Base-by-base conservation (phyloP, 768 basidiomycete genomes). In the Amanita pallidorosea region DNA sequence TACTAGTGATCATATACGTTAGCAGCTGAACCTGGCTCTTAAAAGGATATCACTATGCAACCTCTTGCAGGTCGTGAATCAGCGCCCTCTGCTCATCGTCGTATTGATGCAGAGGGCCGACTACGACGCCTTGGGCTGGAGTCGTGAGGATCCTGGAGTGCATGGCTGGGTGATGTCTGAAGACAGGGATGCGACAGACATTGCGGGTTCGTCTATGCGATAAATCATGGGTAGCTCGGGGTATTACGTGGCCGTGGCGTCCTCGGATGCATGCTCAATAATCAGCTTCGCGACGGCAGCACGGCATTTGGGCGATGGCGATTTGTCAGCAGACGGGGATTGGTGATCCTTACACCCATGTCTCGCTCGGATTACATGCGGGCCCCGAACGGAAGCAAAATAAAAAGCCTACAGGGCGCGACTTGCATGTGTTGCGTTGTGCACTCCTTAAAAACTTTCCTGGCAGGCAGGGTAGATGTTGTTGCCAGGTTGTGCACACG, bases 51-150 rank as follows among this genome's bases (percentile, higher is more conserved):
- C 7, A 9, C 25, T 40, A 4, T 75, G 53, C 54, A 84, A n/a
- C 88, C 72, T 85, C 71, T 51, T 73, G 71, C 18, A 92, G 68
- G 11, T 72, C 72, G 38, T 77, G 66, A 49, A 89, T 77, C 65
- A 81, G 73, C 2, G 67, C 65, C 13, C 67, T 57, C 62, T 92
- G 87, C 52, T 76, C 78, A 4, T 77, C 74, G 6, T 81, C 72
- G 63, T 91, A 89, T 3, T 70, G 64, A 56, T 79, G 66, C 15
- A 76, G 61, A 4, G 83, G 86, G 22, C 60, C 71, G 20, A 86
- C 61, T 15, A 71, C 63, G 0, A 75, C 80, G 2, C 69, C 80
- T 1, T 68, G 64, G 3, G 72, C 73, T 1, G 88, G 88, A 1
- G 60, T 58, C 3, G 76, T 80, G 57, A 84, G 67, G 37, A 89